Evolutionary conservation across 1,284 basidiomycete species (phyloP), one percentile per base, ranked within the genome.

Genomic region (Ceratobasidium sp.): DNA sequence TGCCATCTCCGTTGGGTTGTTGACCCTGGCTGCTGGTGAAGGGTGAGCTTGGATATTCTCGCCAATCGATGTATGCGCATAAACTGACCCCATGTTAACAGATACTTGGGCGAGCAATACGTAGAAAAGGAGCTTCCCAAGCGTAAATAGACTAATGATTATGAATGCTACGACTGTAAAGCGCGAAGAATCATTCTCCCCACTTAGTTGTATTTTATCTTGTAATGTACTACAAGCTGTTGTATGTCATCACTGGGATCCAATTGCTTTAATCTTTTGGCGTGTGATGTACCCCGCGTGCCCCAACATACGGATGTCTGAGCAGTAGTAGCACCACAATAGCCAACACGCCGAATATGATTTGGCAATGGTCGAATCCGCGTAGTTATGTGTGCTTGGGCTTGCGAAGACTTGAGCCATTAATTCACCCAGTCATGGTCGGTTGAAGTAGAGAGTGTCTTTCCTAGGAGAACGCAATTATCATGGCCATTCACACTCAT

Each of bases 1-100:
- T 25, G 85, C 85, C 7, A 80, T 90, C 31, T 82, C 85, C 8
- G 84, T 87, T 56, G 90, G 89, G 15, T 77, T 94, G 5, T 72
- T 90, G 22, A 81, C 85, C 1, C 79, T 93, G 25, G 88, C 86
- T 79, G 83, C 85, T 42, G 83, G 85, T 45, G 91, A 93, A 82
- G 88, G 88, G 88, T 92, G 75, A 78, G 86, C 77, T 22, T 40
- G 7, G 12, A 17, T 15, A 49, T 25, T 62, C 25, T 40, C 25
- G 29, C 20, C 52, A 32, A 31, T 32, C 32, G 22, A 58, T 38
- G 5, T 55, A 2, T 13, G 15, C 47, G 31, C 17, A 22, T 20
- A 34, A 34, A 49, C 43, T 64, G 29, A 29, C 34, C 34, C 20
- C 35, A 38, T 58, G 22, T 45, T 27, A 45, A 43, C 22, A 71